Conservation (phyloP, 306 rosid species). For the Vicia faba region DNA sequence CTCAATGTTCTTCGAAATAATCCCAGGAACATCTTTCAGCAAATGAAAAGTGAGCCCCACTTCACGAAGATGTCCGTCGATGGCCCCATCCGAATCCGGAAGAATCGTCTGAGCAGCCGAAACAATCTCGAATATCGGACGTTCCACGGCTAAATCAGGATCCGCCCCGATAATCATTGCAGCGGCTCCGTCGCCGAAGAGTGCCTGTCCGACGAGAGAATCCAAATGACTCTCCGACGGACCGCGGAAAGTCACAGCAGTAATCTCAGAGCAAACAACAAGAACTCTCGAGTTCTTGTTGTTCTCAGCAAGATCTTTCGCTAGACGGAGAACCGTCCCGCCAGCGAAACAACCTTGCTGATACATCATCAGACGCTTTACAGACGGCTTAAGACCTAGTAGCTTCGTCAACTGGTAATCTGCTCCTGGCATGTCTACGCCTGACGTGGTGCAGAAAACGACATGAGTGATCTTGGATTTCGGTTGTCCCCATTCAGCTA, state of each 20-base stretch:
- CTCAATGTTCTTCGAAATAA: conserved; percentile 62
- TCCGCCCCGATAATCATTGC: conserved; percentile 56
- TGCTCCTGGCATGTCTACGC: conserved; percentile 70
- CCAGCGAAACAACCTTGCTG: conserved; percentile 75
- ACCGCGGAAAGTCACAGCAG: conserved; percentile 68
- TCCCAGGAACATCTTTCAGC: conserved; percentile 57
- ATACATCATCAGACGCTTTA: conserved; percentile 67
- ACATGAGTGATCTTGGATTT: conserved; percentile 64
- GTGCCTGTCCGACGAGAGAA: conserved; percentile 57
- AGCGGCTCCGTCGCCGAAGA: conserved; percentile 61
- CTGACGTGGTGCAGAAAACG: conserved; percentile 66
- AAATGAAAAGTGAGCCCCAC: conserved; percentile 61
- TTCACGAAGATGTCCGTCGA: conserved; percentile 59
- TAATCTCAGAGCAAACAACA: conserved; percentile 67
- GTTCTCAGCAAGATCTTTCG: conserved; percentile 67
- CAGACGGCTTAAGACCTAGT: conserved; percentile 59
- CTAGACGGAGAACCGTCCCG: conserved; percentile 65
- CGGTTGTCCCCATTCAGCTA: conserved; percentile 72
- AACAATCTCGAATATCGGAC: conserved; percentile 47
- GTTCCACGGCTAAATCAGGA: conserved; percentile 43
- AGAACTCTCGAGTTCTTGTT: conserved; percentile 59
- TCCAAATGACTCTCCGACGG: conserved; percentile 60
- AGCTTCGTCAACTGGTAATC: conserved; percentile 66
- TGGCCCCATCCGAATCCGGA: conserved; percentile 60
- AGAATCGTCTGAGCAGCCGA: conserved; percentile 54